These are phyloP conservation scores for Sarcodon sp. DNA, from an alignment of 768 basidiomycete genomes.

Conservation along the genomic window DNA sequence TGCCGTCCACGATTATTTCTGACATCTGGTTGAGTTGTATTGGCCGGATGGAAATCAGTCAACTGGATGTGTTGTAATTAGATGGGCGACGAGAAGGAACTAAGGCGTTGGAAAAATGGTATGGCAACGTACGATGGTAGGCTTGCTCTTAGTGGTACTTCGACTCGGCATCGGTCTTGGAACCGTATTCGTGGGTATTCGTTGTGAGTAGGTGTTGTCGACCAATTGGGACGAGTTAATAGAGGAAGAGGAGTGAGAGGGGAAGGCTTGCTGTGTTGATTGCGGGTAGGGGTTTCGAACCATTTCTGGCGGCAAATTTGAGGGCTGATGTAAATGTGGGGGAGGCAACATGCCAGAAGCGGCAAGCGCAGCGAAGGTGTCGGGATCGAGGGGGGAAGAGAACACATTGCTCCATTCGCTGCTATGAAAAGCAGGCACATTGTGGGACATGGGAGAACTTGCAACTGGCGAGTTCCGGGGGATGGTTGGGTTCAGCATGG, in stretches of 20 bases:
- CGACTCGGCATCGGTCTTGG: neutral
- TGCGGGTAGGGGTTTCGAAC: slow-evolving; percentile 1
- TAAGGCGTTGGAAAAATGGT: neutral
- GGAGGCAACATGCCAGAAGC: slow-evolving; percentile 44
- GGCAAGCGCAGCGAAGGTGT: slow-evolving; percentile 46
- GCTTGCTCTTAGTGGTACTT: neutral
- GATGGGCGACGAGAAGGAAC: neutral
- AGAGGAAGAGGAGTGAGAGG: neutral
- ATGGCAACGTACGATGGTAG: neutral
- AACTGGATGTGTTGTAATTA: neutral
- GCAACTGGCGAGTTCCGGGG: slow-evolving; percentile 2
- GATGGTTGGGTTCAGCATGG: slow-evolving; percentile 12
- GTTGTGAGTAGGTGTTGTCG: neutral
- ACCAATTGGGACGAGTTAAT: neutral
- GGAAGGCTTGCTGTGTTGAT: slow-evolving; percentile 9
- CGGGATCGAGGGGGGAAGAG: slow-evolving; percentile 47
- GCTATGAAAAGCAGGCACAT: slow-evolving; percentile 13
- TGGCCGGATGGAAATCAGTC: neutral
- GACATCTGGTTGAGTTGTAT: neutral
- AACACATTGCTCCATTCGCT: slow-evolving; percentile 48
- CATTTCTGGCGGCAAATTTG: neutral
- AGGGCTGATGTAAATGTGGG: slow-evolving; percentile 6
- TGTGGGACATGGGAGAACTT: slow-evolving; percentile 9
- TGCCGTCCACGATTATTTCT: neutral
- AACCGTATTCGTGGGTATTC: neutral